Conservation (phyloP, 495 filamentous ascomycete species). For the Penicillium silybi region DNA sequence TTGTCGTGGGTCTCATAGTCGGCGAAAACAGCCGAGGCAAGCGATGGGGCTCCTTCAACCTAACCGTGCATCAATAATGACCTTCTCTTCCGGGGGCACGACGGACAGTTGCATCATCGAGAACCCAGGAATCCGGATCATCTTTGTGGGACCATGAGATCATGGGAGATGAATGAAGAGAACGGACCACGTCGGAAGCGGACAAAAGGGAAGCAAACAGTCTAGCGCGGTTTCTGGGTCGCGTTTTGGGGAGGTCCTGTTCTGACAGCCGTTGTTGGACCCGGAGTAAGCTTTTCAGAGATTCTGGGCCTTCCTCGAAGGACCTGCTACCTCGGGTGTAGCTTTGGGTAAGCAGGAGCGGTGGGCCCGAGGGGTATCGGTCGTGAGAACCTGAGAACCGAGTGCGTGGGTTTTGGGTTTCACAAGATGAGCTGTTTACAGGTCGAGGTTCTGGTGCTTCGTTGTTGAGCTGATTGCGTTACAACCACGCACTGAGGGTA, state of each 20-base stretch:
- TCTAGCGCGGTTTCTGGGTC: conserved; percentile 11
- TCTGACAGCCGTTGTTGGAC: conserved; percentile 26
- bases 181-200: background rate
- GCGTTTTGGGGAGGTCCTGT: conserved; percentile 9
- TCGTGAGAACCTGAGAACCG: no score
- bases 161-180: conserved; percentile 7
- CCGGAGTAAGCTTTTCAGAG: conserved; percentile 14
- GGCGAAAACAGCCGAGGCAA: background rate
- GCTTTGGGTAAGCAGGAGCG: background rate
- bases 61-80: background rate
- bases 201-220: conserved; percentile 7
- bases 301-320: conserved; percentile 6
- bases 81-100: background rate
- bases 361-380: background rate
- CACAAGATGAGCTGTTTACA: background rate
- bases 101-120: background rate
- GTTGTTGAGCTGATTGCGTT: background rate
- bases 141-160: conserved; percentile 23
- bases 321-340: conserved; percentile 8
- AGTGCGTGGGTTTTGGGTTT: conserved; percentile 4
- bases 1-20: background rate
- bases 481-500: background rate
- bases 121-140: conserved; percentile 1
- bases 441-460: background rate
- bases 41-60: background rate